Conservation (phyloP, 2,329 filamentous ascomycete genomes). For the Neonectria faginata region DNA sequence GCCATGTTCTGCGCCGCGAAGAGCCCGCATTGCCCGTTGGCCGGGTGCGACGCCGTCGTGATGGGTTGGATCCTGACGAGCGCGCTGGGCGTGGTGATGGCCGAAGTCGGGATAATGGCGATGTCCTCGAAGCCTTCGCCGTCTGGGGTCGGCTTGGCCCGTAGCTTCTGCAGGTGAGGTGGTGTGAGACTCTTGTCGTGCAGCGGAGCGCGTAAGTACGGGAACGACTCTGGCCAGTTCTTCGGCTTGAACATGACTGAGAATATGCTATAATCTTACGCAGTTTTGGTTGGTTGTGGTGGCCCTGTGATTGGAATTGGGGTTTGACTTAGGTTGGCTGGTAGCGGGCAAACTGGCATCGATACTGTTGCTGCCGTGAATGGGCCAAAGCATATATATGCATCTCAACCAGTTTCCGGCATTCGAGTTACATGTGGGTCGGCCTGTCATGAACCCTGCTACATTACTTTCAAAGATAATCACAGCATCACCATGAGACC, state of each 20-base stretch:
- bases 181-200: slow-evolving; percentile 60
- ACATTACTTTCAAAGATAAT: background rate
- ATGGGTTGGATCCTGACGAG: slow-evolving; percentile 68
- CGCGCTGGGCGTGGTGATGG: slow-evolving; percentile 58
- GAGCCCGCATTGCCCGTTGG: slow-evolving; percentile 68
- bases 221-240: slow-evolving; percentile 68
- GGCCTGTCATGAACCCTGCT: background rate
- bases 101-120: slow-evolving; percentile 43
- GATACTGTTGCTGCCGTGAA: background rate
- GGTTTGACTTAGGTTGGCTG: background rate
- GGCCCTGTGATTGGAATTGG: no score
- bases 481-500: background rate
- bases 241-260: slow-evolving; percentile 56
- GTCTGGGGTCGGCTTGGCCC: slow-evolving; percentile 43
- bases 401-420: background rate
- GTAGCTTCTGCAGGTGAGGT: slow-evolving; percentile 55
- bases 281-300: background rate
- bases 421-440: background rate
- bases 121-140: slow-evolving; percentile 23
- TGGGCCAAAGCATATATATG: background rate
- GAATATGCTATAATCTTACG: background rate
- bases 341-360: background rate
- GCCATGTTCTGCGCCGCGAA: slow-evolving; percentile 67
- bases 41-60: slow-evolving; percentile 63
- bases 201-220: slow-evolving; percentile 64